Base-by-base conservation (phyloP, 1,284 basidiomycete genomes). In the Irpex rosettiformis region DNA sequence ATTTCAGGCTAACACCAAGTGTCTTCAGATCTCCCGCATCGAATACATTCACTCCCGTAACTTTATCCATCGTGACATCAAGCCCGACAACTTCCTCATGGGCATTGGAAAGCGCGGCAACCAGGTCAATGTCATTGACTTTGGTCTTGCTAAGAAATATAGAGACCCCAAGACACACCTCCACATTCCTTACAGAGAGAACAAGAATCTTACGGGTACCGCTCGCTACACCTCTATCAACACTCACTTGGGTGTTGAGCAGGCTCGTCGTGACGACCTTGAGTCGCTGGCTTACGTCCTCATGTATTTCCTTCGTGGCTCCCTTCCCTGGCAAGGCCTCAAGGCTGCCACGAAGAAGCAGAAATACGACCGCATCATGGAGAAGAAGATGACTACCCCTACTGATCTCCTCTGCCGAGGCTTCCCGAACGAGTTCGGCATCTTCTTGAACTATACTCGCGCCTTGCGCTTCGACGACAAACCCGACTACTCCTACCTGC, bases 11-110 rank as follows among this genome's bases (percentile, higher is more conserved):
- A 51, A 62, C 56, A 18, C 49, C 25, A 16, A 52, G 58, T 55
- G 28, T 37, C 33, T 52, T 30, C 67, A 97, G 94, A 96, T 99
- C 71, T 98, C 96, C 52, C 94, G 96, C 64, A 94, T 99, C 72
- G 96, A 99, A 75, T 98, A 98, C 79, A 94, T 98, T 66, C 97
- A 99, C 79, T 98, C 96, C 21, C 93, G 96, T 72, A 99, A 99
- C 81, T 99, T 99, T 75, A 98, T 99, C 65, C 97, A 99, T 75
- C 94, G 96, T 66, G 97, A 99, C 72, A 96, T 99, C 85, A 99
- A 99, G 78, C 97, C 97, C 53, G 96, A 99, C 83, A 99, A 99
- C 80, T 98, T 99, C 82, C 79, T 99, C 70, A 98, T 99, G 95
- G 97, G 97, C 47, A 98, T 99, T 64, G 97, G 96, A 66, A 99